Base-by-base conservation (phyloP, 2,329 filamentous ascomycete genomes). In the Escovopsis sp. region DNA sequence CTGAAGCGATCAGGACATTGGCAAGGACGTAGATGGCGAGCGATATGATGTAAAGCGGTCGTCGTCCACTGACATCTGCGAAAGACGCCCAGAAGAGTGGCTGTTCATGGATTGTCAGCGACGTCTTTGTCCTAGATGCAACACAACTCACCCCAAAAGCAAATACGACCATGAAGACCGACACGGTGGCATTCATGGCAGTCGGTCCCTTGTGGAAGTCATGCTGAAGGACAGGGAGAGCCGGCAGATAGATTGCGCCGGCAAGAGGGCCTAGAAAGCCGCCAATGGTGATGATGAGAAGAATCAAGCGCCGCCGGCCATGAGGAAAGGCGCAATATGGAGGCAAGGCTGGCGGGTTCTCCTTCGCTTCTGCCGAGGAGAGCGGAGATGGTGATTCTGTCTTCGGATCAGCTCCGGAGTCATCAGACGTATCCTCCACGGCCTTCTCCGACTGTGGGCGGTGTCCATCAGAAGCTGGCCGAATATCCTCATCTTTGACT, bases 221-320 rank as follows among this genome's bases (percentile, higher is more conserved):
- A 12, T 58, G 39, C 41, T 61, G 57, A 12, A 67, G 51, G 15
- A 59, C 47, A 2, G 56, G 59, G 26, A 68, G 53, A 18, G 59
- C 56, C 1, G 65, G 65, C 2, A 68, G 50, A 49, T 68, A 68
- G 30, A 68, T 60, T n/a, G 58, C 59, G 28, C 63, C 65, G n/a
- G 60, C 59, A 15, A 68, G 45, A 8, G 65, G 65, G 0, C 60
- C 65, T 36, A 67, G 59, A 50, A 65, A 63, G 3, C 63, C 65
- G 1, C 62, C 63, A 5, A 57, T 48, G 3, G 63, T 66, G 38
- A 66, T 60, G 23, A 66, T 49, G 19, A 44, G 47, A 6, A 68
- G 52, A 32, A 66, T 60, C 40, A 66, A 59, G 12, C 54, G 53
- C 41, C 56, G 55, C 6, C 59, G 55, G 34, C 54, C 53, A 9